A percentile compares a stretch with the other conserved stretches of the same genome.
phyloP scores from a whole-genome alignment of 495 filamentous ascomycete species.

The Talaromyces proteolyticus region DNA sequence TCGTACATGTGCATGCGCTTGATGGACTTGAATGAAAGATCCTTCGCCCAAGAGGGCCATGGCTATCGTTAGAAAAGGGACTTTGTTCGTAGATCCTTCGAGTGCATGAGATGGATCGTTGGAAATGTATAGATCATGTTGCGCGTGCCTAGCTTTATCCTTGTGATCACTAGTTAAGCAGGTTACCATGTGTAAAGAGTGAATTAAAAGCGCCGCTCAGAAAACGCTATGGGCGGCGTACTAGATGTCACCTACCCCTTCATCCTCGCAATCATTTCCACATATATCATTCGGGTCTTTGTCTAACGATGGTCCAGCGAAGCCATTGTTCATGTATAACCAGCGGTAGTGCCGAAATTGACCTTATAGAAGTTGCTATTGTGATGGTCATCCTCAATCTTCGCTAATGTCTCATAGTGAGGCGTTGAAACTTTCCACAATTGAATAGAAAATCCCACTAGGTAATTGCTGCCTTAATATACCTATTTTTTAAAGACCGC shows the following conservation, averaged over 20 bases:
- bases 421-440: no score
- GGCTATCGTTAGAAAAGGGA: conserved; percentile 16
- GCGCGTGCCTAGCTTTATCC: background rate
- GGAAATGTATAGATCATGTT: background rate
- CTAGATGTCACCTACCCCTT: background rate
- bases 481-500: no score
- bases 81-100: conserved; percentile 9
- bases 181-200: background rate
- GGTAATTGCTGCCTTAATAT: no score
- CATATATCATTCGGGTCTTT: conserved; percentile 9
- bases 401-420: conserved; percentile 28
- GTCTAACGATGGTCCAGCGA: conserved; percentile 10
- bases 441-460: no score
- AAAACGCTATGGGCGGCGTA: background rate
- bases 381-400: no score
- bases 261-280: background rate
- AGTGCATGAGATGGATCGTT: conserved; percentile 3
- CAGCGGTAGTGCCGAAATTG: conserved; percentile 14
- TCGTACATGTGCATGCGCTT: background rate
- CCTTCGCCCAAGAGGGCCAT: conserved; percentile 19
- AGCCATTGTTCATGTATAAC: conserved; percentile 18
- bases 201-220: background rate
- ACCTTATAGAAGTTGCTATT: conserved; percentile 4
- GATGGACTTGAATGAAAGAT: conserved; percentile 12
- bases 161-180: background rate